A percentile compares a stretch with the other conserved stretches of the same genome.
These are phyloP conservation scores for Scenedesmus sp. DNA, from an alignment of 163 green algal genomes.

Conservation along the genomic window DNA sequence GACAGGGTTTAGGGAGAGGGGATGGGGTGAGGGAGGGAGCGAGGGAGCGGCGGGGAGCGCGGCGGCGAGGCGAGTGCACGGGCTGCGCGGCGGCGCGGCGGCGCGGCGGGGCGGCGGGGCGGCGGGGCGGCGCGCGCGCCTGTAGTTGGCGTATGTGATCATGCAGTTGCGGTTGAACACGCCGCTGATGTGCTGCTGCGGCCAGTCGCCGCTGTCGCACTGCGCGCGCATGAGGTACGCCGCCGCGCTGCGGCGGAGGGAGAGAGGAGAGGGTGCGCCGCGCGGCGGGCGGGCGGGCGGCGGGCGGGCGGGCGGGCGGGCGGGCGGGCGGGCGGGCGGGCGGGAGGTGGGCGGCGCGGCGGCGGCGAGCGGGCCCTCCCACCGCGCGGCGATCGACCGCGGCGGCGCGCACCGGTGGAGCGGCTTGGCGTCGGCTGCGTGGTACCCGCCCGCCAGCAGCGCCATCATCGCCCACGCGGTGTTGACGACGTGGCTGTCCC, in stretches of 20 bases:
- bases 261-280: slow-evolving; percentile 1
- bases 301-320: no score
- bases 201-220: slow-evolving; percentile 85
- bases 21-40: no score
- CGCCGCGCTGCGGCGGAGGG: slow-evolving; percentile 45
- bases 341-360: no score
- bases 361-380: no score
- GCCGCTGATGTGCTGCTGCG: slow-evolving; percentile 97
- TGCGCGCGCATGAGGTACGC: slow-evolving; percentile 69
- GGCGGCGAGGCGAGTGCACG: no score
- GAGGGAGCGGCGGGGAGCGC: no score
- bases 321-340: no score
- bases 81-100: no score
- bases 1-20: no score
- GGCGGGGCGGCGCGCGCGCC: slow-evolving; percentile 54
- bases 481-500: slow-evolving; percentile 94
- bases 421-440: slow-evolving; percentile 59
- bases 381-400: no score
- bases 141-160: slow-evolving; percentile 99
- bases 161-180: slow-evolving; percentile 99
- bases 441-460: slow-evolving; percentile 82
- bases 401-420: slow-evolving; percentile 65
- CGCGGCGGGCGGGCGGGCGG: no score
- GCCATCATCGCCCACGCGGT: slow-evolving; percentile 96
- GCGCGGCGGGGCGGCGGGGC: no score